A percentile compares a stretch with the other conserved stretches of the same genome.
These are phyloP conservation scores for Mycogone perniciosa DNA, from an alignment of 2,329 filamentous ascomycete genomes.

Conservation along the genomic window DNA sequence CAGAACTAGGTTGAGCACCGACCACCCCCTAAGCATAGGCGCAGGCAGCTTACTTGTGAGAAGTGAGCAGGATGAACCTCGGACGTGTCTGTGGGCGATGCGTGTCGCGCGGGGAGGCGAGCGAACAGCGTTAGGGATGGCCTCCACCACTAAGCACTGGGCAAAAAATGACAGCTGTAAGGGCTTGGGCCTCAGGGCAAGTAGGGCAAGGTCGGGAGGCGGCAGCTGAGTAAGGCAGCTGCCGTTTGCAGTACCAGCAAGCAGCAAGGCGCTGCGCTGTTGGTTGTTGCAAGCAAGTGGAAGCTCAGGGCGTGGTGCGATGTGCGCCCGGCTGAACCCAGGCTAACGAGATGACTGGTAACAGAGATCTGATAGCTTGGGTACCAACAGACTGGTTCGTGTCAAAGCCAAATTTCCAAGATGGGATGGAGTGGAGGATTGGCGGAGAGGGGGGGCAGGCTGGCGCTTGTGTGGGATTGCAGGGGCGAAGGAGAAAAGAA, in stretches of 20 bases:
- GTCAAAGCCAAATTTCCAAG: conserved; percentile 18
- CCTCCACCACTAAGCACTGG: background rate
- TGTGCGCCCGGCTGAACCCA: background rate
- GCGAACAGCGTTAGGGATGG: background rate
- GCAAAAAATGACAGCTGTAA: background rate
- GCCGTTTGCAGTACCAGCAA: background rate
- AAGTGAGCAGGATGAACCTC: too few species aligned
- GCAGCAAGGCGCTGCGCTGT: background rate
- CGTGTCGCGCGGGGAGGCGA: background rate
- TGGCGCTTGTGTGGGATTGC: conserved; percentile 7
- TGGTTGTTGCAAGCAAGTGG: background rate
- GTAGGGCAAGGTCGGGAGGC: too few species aligned
- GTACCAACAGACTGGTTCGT: conserved; percentile 25
- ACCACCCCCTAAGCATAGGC: background rate
- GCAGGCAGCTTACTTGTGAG: too few species aligned
- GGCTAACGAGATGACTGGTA: background rate
- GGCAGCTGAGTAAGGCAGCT: too few species aligned
- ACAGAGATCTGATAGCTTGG: conserved; percentile 3
- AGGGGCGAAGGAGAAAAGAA: conserved; percentile 12
- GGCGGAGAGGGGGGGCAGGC: conserved; percentile 5
- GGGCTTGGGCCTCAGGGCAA: too few species aligned
- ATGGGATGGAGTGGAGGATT: conserved; percentile 18
- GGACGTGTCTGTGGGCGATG: background rate
- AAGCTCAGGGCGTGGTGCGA: background rate
- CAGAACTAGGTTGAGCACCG: background rate